Percentiles rank a stretch among this genome's conserved stretches.
Evolutionary conservation across 345 rosid species (phyloP).

Genomic region (Eucalyptus sp.): DNA sequence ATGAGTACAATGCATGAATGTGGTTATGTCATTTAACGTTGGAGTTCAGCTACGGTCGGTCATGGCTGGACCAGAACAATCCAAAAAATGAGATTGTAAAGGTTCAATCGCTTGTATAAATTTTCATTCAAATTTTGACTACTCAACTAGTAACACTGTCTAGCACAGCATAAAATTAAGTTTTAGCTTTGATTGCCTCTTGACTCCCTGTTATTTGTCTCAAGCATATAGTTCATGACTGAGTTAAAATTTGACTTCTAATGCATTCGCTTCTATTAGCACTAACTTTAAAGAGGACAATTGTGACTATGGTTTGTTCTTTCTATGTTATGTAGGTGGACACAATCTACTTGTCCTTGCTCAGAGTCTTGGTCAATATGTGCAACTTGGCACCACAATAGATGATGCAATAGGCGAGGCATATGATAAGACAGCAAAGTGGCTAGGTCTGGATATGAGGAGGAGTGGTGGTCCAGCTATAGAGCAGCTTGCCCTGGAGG

Average conservation of each 20-base stretch:
- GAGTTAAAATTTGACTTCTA: neutral
- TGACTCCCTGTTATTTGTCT: neutral
- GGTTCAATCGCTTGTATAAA: neutral
- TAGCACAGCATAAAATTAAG: neutral
- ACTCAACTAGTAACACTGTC: neutral
- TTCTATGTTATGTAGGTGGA: constrained; percentile 42
- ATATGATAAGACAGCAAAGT: constrained; percentile 89
- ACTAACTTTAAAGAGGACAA: neutral
- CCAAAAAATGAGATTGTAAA: neutral
- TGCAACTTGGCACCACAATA: constrained; percentile 84
- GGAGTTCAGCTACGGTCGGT: neutral
- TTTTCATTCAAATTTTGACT: neutral
- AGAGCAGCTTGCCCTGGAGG: constrained; percentile 85
- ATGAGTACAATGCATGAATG: neutral
- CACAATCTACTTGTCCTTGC: constrained; percentile 86
- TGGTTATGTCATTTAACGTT: neutral
- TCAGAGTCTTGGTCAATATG: constrained; percentile 74
- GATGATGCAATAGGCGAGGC: constrained; percentile 99
- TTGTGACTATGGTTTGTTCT: neutral
- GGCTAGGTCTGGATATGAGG: constrained; percentile 92
- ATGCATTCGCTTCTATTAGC: neutral
- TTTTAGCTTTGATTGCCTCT: neutral
- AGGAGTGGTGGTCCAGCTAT: constrained; percentile 95
- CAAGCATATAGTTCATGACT: neutral
- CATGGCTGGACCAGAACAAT: neutral